Base-by-base conservation (phyloP, 192 early-diverging fungal species). In the Endogone sp. region DNA sequence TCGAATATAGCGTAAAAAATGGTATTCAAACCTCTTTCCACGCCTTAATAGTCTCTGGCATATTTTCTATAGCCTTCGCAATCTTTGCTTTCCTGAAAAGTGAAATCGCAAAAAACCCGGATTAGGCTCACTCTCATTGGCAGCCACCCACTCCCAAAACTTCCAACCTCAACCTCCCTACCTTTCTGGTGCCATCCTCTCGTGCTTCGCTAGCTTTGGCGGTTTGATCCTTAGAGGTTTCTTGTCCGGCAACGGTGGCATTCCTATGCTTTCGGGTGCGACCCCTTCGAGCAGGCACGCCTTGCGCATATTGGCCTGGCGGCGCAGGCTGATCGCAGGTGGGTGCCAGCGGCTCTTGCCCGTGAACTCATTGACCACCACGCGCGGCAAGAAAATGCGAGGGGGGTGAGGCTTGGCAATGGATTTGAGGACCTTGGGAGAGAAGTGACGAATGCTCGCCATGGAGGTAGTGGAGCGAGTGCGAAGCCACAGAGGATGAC, bases 261-360 rank as follows among this genome's bases (percentile, higher is more conserved):
- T 70, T 13, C 86, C 88, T 10, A 89, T 81, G 13, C 76, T 65
- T 3, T 32, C 29, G 4, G 89, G 74, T 61, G 88, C 86, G 29
- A 86, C 69, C 13, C 67, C 69, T 24, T 77, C 68, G 23, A 82
- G 29, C 16, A 86, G 23, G 64, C 84, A 88, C 20, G 83, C 83
- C 67, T 91, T 91, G 69, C 89, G 82, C 57, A 91, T 59, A 62
- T 87, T 86, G 20, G 81, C 83, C 32, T 89, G 86, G 31, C 71
- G 71, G 21, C 89, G 84, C 56, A 74, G 70, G 56, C 82, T 80
- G 54, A 88, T 71, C 61, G 70, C 66, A 3, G 84, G 75, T 0
- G 78, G 73, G 63, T 81, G 75, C 85, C 87, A 91, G 66, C 64
- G 70, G n/a, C 31, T 60, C 28, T 79, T 79, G 37, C 68, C 57